Percentiles rank a stretch among this genome's conserved stretches.
Conservation (phyloP, 2,329 filamentous ascomycete species). For the Colletotrichum sp. region DNA sequence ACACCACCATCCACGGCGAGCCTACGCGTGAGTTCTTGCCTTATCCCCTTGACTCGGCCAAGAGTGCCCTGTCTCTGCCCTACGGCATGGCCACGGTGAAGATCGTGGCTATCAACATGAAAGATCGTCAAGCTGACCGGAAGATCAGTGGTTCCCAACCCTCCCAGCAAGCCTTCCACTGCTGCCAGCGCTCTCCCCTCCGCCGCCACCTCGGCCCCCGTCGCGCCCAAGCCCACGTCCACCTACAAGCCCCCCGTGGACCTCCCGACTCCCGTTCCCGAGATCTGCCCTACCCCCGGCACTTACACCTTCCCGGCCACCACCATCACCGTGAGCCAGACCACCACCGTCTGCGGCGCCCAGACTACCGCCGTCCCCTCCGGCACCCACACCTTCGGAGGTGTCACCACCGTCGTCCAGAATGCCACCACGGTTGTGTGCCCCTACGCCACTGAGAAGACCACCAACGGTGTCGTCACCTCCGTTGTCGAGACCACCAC, state of each 20-base stretch:
- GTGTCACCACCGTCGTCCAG: slow-evolving; percentile 73
- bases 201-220: slow-evolving; percentile 27
- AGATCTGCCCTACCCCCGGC: slow-evolving; percentile 69
- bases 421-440: slow-evolving; percentile 71
- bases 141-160: slow-evolving; percentile 43
- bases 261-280: slow-evolving; percentile 57
- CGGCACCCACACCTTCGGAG: slow-evolving; percentile 73
- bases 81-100: background rate
- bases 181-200: slow-evolving; percentile 16
- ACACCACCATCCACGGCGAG: slow-evolving; percentile 72
- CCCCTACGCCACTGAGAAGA: slow-evolving; percentile 71
- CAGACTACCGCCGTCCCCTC: slow-evolving; percentile 65
- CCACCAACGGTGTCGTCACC: slow-evolving; percentile 63
- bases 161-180: slow-evolving; percentile 30
- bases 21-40: slow-evolving; percentile 60
- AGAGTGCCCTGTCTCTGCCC: background rate
- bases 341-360: slow-evolving; percentile 70
- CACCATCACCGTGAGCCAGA: slow-evolving; percentile 70
- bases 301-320: slow-evolving; percentile 78
- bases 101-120: background rate
- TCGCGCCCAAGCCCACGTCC: slow-evolving; percentile 34
- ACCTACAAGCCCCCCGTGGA: slow-evolving; percentile 48
- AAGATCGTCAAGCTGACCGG: background rate
- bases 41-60: background rate
- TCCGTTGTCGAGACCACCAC: slow-evolving; percentile 73